Evolutionary conservation across 1,284 basidiomycete species (phyloP).

Genomic region (Somion occarium): DNA sequence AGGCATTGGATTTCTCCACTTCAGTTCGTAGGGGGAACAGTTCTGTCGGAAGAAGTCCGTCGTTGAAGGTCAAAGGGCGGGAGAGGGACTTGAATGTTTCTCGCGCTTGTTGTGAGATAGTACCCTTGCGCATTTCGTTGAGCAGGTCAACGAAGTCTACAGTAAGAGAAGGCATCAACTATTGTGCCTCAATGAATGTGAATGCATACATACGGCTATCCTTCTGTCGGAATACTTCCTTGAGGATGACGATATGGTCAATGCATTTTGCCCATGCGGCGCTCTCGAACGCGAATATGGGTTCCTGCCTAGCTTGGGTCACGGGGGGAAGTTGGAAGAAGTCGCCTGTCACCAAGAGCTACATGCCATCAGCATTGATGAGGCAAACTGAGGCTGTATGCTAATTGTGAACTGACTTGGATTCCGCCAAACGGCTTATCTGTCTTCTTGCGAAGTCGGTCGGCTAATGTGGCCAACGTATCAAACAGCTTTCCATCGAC

Average conservation of each 20-base stretch:
- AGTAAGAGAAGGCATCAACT: not conserved
- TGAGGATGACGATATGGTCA: constrained; percentile 77
- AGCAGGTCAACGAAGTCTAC: constrained; percentile 87
- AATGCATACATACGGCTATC: constrained; percentile 32
- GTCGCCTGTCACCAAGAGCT: constrained; percentile 90
- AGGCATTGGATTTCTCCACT: constrained; percentile 48
- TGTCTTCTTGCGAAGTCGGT: constrained; percentile 48
- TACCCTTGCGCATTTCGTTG: constrained; percentile 86
- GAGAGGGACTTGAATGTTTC: constrained; percentile 42
- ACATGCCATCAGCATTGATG: too few relatives aligned
- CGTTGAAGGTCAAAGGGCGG: constrained; percentile 33
- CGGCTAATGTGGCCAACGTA: constrained; percentile 52
- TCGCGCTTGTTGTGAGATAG: constrained; percentile 36
- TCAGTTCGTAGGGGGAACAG: constrained; percentile 64
- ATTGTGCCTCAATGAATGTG: not conserved
- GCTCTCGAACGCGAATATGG: constrained; percentile 86
- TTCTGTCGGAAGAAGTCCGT: constrained; percentile 52
- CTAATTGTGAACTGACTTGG: constrained; percentile 51
- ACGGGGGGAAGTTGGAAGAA: constrained; percentile 98
- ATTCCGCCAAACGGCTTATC: constrained; percentile 89
- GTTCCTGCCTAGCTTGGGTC: constrained; percentile 39
- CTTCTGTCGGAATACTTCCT: constrained; percentile 82
- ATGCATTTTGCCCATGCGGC: constrained; percentile 79
- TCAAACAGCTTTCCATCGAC: constrained; percentile 92
- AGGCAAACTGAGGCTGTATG: not conserved